A percentile compares a stretch with the other conserved stretches of the same genome.
These are phyloP conservation scores for Backusella psychrophila DNA, from an alignment of 192 early-diverging fungal species.

Conservation along the genomic window DNA sequence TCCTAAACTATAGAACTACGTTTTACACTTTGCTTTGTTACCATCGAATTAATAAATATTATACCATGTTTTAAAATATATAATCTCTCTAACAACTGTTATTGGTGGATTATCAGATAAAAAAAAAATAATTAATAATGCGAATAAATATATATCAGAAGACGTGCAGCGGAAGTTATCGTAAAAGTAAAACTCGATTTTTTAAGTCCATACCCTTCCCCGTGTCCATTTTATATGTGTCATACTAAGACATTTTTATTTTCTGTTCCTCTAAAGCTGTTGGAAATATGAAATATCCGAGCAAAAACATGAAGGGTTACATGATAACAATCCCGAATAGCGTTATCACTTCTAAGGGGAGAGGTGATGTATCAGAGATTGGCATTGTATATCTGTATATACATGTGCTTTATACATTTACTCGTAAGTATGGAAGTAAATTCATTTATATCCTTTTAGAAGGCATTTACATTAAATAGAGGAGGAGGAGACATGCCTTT, in stretches of 20 bases:
- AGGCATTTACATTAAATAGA: background rate
- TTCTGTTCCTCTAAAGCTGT: background rate
- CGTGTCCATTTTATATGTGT: background rate
- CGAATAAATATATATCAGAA: background rate
- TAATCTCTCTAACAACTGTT: background rate
- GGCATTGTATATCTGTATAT: background rate
- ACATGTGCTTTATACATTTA: background rate
- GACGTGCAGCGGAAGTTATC: background rate
- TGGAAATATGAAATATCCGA: background rate
- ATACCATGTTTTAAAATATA: background rate
- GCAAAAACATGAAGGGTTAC: background rate
- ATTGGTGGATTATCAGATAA: background rate
- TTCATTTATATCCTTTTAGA: background rate
- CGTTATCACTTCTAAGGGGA: background rate
- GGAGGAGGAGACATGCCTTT: background rate
- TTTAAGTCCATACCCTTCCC: background rate
- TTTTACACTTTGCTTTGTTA: background rate
- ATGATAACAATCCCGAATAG: background rate
- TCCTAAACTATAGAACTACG: background rate
- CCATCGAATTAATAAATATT: background rate
- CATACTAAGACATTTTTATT: background rate
- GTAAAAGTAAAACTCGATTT: background rate
- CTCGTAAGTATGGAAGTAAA: background rate
- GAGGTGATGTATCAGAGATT: background rate
- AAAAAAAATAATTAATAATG: background rate